Evolutionary conservation across 2,329 filamentous ascomycete species (phyloP).

Genomic region (Pleurostoma richardsiae): DNA sequence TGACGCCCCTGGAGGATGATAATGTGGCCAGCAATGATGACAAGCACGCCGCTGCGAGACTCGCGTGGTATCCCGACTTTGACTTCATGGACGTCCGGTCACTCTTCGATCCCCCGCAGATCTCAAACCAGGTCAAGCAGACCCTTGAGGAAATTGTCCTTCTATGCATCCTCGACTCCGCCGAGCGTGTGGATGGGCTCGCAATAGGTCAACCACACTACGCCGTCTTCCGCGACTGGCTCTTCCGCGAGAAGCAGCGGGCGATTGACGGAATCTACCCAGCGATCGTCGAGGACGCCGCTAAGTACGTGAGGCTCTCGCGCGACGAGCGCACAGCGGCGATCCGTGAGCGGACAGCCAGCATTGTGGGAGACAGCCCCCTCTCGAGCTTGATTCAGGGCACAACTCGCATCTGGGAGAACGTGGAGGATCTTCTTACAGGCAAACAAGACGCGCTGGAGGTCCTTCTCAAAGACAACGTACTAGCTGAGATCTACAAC

Average conservation of each 20-base stretch:
- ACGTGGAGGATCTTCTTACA: not conserved
- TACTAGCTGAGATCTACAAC: conserved; percentile 3
- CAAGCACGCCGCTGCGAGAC: not conserved
- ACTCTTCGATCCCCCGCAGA: not conserved
- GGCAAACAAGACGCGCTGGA: conserved; percentile 1
- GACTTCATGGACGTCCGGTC: conserved; percentile 18
- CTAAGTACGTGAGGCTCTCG: not conserved
- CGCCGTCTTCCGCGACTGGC: not conserved
- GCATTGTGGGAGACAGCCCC: not conserved
- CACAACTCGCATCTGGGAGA: conserved; percentile 1
- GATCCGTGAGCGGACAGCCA: not conserved
- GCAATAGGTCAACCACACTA: not conserved
- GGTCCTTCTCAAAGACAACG: not conserved
- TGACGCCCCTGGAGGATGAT: not conserved
- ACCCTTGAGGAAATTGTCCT: conserved; percentile 1
- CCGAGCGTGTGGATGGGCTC: not conserved
- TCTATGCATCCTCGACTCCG: conserved; percentile 1
- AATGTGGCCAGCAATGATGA: not conserved
- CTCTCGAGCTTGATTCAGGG: conserved; percentile 5
- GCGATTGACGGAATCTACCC: not conserved
- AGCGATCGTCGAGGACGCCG: not conserved
- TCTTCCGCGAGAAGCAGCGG: not conserved
- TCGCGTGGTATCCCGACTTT: conserved; percentile 1
- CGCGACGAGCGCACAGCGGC: not conserved
- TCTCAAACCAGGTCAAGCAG: not conserved